Percentiles rank a stretch among this genome's conserved stretches.
phyloP scores from a whole-genome alignment of 1,284 basidiomycete species.

The Entoloma clypeatum region DNA sequence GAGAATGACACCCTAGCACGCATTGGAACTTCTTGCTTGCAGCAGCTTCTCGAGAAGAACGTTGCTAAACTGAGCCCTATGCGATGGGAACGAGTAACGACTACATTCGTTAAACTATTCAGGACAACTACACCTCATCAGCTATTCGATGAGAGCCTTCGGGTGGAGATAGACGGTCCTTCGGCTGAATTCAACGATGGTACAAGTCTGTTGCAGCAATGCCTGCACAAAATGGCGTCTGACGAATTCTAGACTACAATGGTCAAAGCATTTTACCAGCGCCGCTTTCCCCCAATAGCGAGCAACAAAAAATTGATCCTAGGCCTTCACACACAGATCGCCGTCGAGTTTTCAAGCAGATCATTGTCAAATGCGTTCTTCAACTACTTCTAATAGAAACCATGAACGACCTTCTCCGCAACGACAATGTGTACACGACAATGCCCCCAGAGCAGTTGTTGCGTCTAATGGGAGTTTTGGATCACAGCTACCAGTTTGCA shows the following conservation, averaged over 20 bases:
- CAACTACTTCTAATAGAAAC: slow-evolving; percentile 97
- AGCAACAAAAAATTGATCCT: slow-evolving; percentile 43
- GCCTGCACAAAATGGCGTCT: slow-evolving; percentile 12
- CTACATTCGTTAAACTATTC: slow-evolving; percentile 95
- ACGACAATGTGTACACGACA: slow-evolving; percentile 87
- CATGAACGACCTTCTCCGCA: slow-evolving; percentile 92
- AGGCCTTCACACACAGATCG: slow-evolving; percentile 66
- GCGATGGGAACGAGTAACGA: slow-evolving; percentile 91
- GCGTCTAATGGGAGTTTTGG: slow-evolving; percentile 90
- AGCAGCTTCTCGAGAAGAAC: slow-evolving; percentile 94
- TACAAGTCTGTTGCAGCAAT: slow-evolving; percentile 35
- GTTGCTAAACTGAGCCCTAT: slow-evolving; percentile 81
- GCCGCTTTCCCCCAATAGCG: slow-evolving; percentile 65
- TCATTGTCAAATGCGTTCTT: slow-evolving; percentile 99
- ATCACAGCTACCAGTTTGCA: slow-evolving; percentile 97
- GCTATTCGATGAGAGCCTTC: slow-evolving; percentile 87
- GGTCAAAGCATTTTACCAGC: slow-evolving; percentile 75
- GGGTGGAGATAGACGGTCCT: slow-evolving; percentile 72
- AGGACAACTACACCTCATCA: slow-evolving; percentile 97
- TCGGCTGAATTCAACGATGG: slow-evolving; percentile 54
- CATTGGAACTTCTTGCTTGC: slow-evolving; percentile 97
- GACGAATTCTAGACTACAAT: slow-evolving; percentile 45
- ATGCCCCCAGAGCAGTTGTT: slow-evolving; percentile 94
- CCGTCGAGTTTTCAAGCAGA: slow-evolving; percentile 94
- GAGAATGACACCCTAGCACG: slow-evolving; percentile 98